These are phyloP conservation scores for Pyricularia sp. DNA, from an alignment of 2,329 filamentous ascomycete species.

Conservation along the genomic window DNA sequence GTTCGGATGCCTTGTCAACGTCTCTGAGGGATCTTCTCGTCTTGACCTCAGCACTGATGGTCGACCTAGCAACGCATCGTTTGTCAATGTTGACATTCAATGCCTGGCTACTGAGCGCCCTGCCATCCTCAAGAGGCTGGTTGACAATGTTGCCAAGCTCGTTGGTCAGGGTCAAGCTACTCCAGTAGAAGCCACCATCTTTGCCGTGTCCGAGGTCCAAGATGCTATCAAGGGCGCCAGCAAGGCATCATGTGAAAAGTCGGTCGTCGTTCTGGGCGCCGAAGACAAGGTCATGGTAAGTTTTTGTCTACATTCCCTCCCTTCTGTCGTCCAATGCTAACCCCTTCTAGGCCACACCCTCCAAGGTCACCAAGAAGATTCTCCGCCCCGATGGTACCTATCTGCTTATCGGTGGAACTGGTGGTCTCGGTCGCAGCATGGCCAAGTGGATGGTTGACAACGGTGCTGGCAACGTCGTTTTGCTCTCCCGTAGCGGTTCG, in stretches of 20 bases:
- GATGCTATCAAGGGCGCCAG: conserved; percentile 25
- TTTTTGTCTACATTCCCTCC: neutral
- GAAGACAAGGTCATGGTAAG: conserved; percentile 28
- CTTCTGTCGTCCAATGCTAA: neutral
- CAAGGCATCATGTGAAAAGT: conserved; percentile 29
- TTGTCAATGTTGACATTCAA: conserved; percentile 29
- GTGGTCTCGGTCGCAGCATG: conserved; percentile 40
- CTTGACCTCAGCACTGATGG: conserved; percentile 35
- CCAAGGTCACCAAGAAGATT: conserved; percentile 15
- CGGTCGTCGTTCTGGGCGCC: conserved; percentile 30
- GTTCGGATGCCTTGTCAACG: conserved; percentile 24
- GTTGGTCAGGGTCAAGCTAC: conserved; percentile 24
- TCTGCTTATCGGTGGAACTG: conserved; percentile 40
- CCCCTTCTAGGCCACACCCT: conserved; percentile 9
- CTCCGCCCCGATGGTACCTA: conserved; percentile 34
- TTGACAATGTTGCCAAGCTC: conserved; percentile 26
- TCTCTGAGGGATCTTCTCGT: conserved; percentile 18
- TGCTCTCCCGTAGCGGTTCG: conserved; percentile 38
- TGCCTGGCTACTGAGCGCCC: conserved; percentile 31
- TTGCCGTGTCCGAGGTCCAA: conserved; percentile 28
- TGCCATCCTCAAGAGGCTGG: conserved; percentile 27
- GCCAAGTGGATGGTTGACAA: conserved; percentile 36
- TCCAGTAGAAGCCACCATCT: conserved; percentile 22
- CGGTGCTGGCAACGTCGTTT: conserved; percentile 36
- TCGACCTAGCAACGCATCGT: conserved; percentile 31